Base-by-base conservation (phyloP, 352 stramenopile species). In the Globisporangium mamillatum region DNA sequence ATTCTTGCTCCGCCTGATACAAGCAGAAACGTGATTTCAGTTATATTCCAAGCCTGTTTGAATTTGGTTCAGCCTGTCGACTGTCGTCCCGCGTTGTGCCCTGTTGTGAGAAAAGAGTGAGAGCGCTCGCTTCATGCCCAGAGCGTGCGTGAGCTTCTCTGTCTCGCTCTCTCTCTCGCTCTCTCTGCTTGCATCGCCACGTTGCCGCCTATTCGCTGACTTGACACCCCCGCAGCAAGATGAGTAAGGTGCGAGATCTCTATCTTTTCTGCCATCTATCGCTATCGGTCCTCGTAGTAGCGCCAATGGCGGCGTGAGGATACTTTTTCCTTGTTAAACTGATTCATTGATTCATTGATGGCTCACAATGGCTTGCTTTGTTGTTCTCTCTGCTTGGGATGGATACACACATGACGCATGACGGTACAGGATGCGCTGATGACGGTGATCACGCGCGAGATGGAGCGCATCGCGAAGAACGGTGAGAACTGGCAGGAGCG, bases 401-500 rank as follows among this genome's bases (percentile, higher is more conserved):
- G 10, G 1, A 61, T 48, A 32, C 29, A 46, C 29, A 44, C 27
- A 62, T 14, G 46, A 18, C 36, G 4, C 27, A 32, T 32, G 27
- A 32, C 27, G 27, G 27, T 32, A 32, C 8, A 84, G 75, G 70
- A 82, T 32, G 58, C 70, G 64, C 74, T 92, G 56, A 25, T 78
- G 14, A 68, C 64, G 29, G 61, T 65, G 44, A 67, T 91, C 53
- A 65, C 82, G 46, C 75, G 80, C 34, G 84, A 92, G 71, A 93
- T 95, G 85, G 84, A 93, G 58, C 85, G 84, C 60, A 80, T 95
- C 64, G 76, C 80, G 38, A 83, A 87, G 73, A 82, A 92, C 67
- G n/a, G 61, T 25, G 87, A 95, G 58, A 91, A 95, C 75, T 95
- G 87, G 87, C 78, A 93, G 68, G 86, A 92, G 75, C 85, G 87